Base-by-base conservation (phyloP, 768 basidiomycete genomes). In the Termitomyces sp. region DNA sequence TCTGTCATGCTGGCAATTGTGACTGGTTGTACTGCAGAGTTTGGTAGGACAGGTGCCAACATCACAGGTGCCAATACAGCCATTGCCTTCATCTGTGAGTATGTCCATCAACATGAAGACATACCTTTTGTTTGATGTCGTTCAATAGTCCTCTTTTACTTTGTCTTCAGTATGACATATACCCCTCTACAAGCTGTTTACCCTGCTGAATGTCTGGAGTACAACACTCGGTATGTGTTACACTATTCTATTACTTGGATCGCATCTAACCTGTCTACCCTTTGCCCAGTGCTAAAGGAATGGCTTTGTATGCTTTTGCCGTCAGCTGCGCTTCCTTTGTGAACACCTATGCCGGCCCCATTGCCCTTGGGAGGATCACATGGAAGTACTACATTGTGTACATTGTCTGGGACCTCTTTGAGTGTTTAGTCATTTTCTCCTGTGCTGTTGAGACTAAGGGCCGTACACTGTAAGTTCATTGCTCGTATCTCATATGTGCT, bases 161-260 rank as follows among this genome's bases (percentile, higher is more conserved):
- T 80, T 61, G 76, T 80, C 54, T 83, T 73, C 67, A 79, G 77
- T 36, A 75, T 81, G 57, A 73, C 82, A 22, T 84, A 84, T 65
- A 82, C 83, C 5, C 83, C 83, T 10, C 74, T 86, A 26, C 84
- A 85, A 68, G 82, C 78, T 0, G 66, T 83, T 6, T 82, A 83
- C 58, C 80, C 83, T 4, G 76, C 78, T 20, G 84, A 85, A 61
- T 80, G 78, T 63, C 69, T 85, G 18, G 73, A 78, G 54, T 82
- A 79, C 53, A 83, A 80, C 43, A 78, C 81, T 32, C 77, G 75
- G 76, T 75, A 61, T 55, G 65, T 12, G 9, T 33, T 32, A 36
- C 7, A 18, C 24, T 28, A 36, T 10, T 56, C 1, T 36, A n/a
- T 40, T 20, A 20, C 8, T 32, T 14, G 10, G 32, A 40, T 40